Percentiles rank a stretch among this genome's conserved stretches.
phyloP scores from a whole-genome alignment of 2,329 filamentous ascomycete genomes.

The Monilinia fructigena region DNA sequence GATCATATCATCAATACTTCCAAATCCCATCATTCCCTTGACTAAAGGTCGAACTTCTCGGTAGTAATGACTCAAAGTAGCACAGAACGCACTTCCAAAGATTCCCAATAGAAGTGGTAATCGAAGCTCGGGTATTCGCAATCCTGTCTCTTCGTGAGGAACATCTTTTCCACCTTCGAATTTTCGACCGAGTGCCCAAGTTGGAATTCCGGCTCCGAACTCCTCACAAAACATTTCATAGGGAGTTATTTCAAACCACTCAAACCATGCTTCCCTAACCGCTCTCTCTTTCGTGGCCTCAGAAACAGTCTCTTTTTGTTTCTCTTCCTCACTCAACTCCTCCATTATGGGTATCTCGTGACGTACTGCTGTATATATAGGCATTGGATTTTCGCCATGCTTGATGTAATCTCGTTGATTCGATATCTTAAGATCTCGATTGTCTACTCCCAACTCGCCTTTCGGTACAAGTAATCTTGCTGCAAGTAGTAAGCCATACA shows the following conservation, averaged over 20 bases:
- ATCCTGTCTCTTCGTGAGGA: conserved; percentile 62
- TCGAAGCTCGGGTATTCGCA: conserved; percentile 77
- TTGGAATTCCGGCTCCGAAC: conserved; percentile 85
- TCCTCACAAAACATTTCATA: conserved; percentile 97
- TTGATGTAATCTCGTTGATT: conserved; percentile 77
- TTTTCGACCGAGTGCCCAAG: conserved; percentile 83
- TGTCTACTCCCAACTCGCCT: conserved; percentile 74
- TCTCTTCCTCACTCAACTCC: conserved; percentile 43
- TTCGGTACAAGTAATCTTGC: conserved; percentile 82
- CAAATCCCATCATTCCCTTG: conserved; percentile 70
- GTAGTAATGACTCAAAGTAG: conserved; percentile 94
- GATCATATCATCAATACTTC: conserved; percentile 76
- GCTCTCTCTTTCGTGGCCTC: conserved; percentile 53
- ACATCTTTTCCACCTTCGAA: conserved; percentile 72
- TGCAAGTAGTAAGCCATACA: conserved; percentile 84
- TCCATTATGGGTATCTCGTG: conserved; percentile 82
- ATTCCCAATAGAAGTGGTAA: conserved; percentile 85
- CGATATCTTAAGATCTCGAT: conserved; percentile 84
- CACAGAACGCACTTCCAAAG: conserved; percentile 97
- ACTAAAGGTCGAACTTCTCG: conserved; percentile 85
- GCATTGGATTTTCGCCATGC: conserved; percentile 78
- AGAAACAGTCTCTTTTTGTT: conserved; percentile 40
- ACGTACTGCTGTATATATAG: conserved; percentile 92
- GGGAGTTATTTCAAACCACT: conserved; percentile 95
- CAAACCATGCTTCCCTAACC: conserved; percentile 81